Conservation (phyloP, 805 yeast genomes). For the Saturnispora silvae region DNA sequence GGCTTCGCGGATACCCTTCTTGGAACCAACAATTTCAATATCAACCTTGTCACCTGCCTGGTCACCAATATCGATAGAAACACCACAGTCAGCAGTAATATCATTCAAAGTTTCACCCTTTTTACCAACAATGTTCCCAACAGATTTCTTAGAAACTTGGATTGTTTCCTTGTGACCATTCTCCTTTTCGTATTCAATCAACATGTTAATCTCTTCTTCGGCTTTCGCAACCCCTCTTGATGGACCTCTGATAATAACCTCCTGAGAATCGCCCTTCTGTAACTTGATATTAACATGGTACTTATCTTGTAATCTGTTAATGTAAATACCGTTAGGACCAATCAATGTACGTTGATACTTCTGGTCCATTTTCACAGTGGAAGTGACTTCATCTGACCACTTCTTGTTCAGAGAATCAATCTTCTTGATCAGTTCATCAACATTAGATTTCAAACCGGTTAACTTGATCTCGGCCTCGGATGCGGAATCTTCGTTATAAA, state of each 20-base stretch:
- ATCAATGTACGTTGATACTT: slow-evolving; percentile 73
- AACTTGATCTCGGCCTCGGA: slow-evolving; percentile 42
- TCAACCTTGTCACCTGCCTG: slow-evolving; percentile 35
- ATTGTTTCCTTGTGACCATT: slow-evolving; percentile 63
- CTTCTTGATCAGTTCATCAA: slow-evolving; percentile 55
- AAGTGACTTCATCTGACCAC: slow-evolving; percentile 73
- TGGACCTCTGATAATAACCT: slow-evolving; percentile 72
- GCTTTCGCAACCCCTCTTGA: slow-evolving; percentile 81
- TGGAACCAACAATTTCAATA: slow-evolving; percentile 69
- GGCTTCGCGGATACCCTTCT: slow-evolving; percentile 65
- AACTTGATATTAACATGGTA: slow-evolving; percentile 74
- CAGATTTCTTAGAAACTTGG: slow-evolving; percentile 59
- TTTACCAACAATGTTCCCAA: slow-evolving; percentile 83
- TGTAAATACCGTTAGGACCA: slow-evolving; percentile 75
- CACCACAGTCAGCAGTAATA: slow-evolving; percentile 60
- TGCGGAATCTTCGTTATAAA: slow-evolving; percentile 37
- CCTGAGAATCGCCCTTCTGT: slow-evolving; percentile 45
- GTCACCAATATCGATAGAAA: slow-evolving; percentile 39
- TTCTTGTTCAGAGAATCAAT: slow-evolving; percentile 51
- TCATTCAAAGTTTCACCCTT: slow-evolving; percentile 75
- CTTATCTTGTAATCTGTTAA: slow-evolving; percentile 76
- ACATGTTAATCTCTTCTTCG: slow-evolving; percentile 71
- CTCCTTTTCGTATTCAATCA: slow-evolving; percentile 77
- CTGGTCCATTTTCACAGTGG: slow-evolving; percentile 57
- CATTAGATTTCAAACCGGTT: slow-evolving; percentile 71